Conservation (phyloP, 2,329 filamentous ascomycete genomes). For the Penicillium sp. region DNA sequence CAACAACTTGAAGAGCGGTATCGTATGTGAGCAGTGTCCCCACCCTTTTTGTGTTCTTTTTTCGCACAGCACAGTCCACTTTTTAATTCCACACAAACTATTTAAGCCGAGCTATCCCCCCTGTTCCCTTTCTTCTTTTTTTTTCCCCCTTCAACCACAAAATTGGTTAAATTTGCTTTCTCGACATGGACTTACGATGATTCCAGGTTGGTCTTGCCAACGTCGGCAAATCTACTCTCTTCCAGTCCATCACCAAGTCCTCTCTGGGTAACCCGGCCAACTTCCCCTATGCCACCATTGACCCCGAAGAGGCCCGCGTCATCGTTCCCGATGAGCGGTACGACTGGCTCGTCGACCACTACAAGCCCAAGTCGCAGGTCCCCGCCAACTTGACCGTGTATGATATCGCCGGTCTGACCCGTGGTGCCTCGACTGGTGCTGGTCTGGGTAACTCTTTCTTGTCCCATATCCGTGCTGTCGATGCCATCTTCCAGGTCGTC, state of each 20-base stretch:
- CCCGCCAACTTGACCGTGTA: constrained; percentile 97
- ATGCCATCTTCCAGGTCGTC: constrained; percentile 96
- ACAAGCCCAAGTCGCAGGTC: constrained; percentile 96
- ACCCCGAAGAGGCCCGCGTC: constrained; percentile 96
- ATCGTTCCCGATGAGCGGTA: constrained; percentile 94
- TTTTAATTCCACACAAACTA: constrained; percentile 27
- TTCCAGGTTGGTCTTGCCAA: constrained; percentile 92
- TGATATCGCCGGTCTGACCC: constrained; percentile 95
- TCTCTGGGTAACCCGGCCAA: constrained; percentile 97
- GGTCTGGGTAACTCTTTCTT: constrained; percentile 97
- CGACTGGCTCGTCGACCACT: constrained; percentile 93
- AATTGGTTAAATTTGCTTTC: neutral
- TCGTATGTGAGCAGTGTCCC: constrained; percentile 68
- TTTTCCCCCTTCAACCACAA: constrained; percentile 14
- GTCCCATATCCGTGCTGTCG: constrained; percentile 96
- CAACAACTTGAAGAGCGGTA: constrained; percentile 98
- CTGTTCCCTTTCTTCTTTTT: constrained; percentile 13
- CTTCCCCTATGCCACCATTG: constrained; percentile 98
- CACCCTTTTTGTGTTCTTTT: constrained; percentile 30
- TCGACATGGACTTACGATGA: constrained; percentile 16
- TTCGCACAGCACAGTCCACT: constrained; percentile 27
- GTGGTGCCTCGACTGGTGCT: constrained; percentile 93
- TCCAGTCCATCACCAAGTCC: constrained; percentile 99
- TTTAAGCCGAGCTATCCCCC: constrained; percentile 21
- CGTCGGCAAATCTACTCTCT: constrained; percentile 98